Evolutionary conservation across 768 basidiomycete genomes (phyloP), one percentile per base, ranked within the genome.

Genomic region (Hygrophoropsis aurantiaca): DNA sequence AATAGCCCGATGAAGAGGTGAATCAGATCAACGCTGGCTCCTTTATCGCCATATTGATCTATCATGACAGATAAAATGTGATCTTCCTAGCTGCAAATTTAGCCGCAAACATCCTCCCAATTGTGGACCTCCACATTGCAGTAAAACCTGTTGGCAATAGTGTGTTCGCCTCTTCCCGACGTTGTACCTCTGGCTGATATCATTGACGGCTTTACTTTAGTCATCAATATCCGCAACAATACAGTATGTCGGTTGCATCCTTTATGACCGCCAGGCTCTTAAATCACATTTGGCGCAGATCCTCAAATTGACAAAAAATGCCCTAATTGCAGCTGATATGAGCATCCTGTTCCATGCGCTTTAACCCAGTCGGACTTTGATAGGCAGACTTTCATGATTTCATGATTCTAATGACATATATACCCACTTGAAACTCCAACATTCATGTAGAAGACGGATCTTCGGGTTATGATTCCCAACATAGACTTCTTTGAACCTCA

Each of bases 91-190:
- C 50, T 85, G 84, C 69, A 83, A 76, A 67, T 85, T 86, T 57
- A 85, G 84, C 56, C 74, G 75, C 6, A 66, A 56, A 26, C 84
- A 86, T 60, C 70, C 82, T 30, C 58, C 41, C 34, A 58, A 66
- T 30, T 86, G 84, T 60, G 46, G 56, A 39, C 73, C 77, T 3
- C 79, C 80, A 27, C 53, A 63, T 36, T 86, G 84, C 58, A 72
- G 65, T 51, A 62, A 74, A 51, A 74, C 72, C 47, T 86, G 84
- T 61, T 85, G 84, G 82, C 84, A 86, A 64, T 85, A 86, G 84
- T 85, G 64, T 56, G 84, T 70, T 13, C 18, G 21, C 18, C 11
- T 18, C 32, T 44, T 40, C 23, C 15, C 44, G 30, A 20, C 33
- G 23, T 20, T 11, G 10, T 26, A 61, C 39, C 27, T 38, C 32